Base-by-base conservation (phyloP, 148 eudicot genomes). In the Rhododendron vialii region DNA sequence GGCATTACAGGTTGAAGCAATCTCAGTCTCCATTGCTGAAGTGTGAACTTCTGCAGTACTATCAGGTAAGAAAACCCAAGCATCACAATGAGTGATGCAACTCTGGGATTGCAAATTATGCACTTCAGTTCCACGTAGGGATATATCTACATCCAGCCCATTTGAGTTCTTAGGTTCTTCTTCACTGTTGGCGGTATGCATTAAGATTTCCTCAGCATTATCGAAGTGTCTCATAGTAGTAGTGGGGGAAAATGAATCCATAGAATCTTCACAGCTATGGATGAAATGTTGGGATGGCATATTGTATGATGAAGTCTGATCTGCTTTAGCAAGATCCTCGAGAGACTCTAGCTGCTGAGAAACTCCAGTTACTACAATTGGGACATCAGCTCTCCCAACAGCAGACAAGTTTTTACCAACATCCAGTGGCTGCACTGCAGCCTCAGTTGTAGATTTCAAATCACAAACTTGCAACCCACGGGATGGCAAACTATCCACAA, bases 401-500 rank as follows among this genome's bases (percentile, higher is more conserved):
- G 78, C 15, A 28, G 86, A 78, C 10, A 73, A 84, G 53, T 81
- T 43, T 8, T 76, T 85, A 65, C 53, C 87, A 80, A 71, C 63
- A 84, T 79, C 88, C 51, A 75, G 84, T n/a, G 75, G 82, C 73
- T 84, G 87, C 33, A 45, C 61, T 51, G 43, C 61, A 38, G 84
- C 81, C 86, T 86, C 88, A 61, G 45, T 51, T 47, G 74, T 43
- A 80, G 87, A 83, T 26, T 85, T 77, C 79, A 88, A 24, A 73
- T 90, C 92, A 71, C 85, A 88, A 77, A 89, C 85, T 87, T 89
- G 93, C 82, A 91, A 88, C 83, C 93, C 94, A 88, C 78, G 88
- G 78, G 94, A 91, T 78, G 92, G 90, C 78, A 89, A 86, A 86
- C 88, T 90, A 88, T 92, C 88, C 78, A 89, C 51, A 38, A 88